Evolutionary conservation across 2,329 filamentous ascomycete genomes (phyloP), one percentile per base, ranked within the genome.

Genomic region (Magnaporthiopsis poae): DNA sequence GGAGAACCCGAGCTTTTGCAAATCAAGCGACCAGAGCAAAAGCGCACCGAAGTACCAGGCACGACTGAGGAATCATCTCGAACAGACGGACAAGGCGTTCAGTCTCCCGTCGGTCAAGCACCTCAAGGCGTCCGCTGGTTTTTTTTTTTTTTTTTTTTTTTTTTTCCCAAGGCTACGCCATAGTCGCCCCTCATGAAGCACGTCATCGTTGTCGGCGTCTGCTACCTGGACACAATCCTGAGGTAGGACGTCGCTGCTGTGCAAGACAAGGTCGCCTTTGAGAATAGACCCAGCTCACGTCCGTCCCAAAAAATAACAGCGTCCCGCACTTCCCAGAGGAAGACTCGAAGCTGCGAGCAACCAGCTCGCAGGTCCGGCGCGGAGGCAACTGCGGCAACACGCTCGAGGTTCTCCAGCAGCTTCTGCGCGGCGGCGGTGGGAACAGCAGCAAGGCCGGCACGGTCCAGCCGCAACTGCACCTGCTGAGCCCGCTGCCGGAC

Each of bases 311-410:
- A 21, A 25, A 65, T 64, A 66, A 68, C 70, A 90, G 87, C 69
- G 83, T 90, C 46, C 84, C 88, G 3, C 78, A 85, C 72, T 91
- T 86, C 73, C 89, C 89, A 1, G 75, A 76, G 8, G 89, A 92
- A 77, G 90, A 93, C 78, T 82, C 86, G 63, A 92, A 92, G 75
- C 80, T 90, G 60, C 87, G 89, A 39, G 89, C 90, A 25, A 83
- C 84, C 2, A 80, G 73, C 31, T 74, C 89, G 66, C 77, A 79
- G 52, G 81, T 82, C 61, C 84, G 89, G 36, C 84, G 89, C 33
- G 90, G 90, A 65, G 90, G 90, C 39, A 93, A 92, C 74, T 87
- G 87, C 69, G 84, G 87, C 31, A 92, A 92, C 74, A 84, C 85
- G 3, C 82, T 91, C 46, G 83, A 91, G 73, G 89, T 92, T 11